Conservation (phyloP, 805 yeast species). For the Kuraishia molischiana region DNA sequence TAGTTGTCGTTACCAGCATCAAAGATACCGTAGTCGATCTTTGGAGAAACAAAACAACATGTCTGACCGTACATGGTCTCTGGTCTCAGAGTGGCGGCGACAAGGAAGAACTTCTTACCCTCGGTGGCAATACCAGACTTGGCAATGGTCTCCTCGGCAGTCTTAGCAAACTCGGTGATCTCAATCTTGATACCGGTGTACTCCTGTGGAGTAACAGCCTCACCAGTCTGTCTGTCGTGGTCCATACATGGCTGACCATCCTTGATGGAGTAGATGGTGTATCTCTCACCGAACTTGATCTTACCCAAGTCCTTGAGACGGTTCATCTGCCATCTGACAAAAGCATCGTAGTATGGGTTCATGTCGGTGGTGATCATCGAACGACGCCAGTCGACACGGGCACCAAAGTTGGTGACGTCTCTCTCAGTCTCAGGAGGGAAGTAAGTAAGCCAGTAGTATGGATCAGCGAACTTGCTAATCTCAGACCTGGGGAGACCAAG, state of each 20-base stretch:
- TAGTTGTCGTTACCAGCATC: conserved; percentile 70
- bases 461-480: conserved; percentile 80
- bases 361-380: conserved; percentile 91
- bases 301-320: conserved; percentile 76
- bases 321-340: conserved; percentile 94
- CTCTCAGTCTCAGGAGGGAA: conserved; percentile 86
- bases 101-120: conserved; percentile 63
- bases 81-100: conserved; percentile 97
- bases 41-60: conserved; percentile 95
- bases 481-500: conserved; percentile 81
- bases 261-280: conserved; percentile 93
- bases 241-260: conserved; percentile 99
- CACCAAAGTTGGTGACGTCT: conserved; percentile 77
- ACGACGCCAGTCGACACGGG: conserved; percentile 97
- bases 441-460: conserved; percentile 80
- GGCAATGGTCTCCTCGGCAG: conserved; percentile 44
- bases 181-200: conserved; percentile 87
- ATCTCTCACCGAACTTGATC: conserved; percentile 96
- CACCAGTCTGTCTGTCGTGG: conserved; percentile 96
- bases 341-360: conserved; percentile 91
- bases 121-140: conserved; percentile 34
- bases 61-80: conserved; percentile 99
- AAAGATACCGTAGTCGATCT: conserved; percentile 84
- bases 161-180: conserved; percentile 47
- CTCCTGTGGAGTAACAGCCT: conserved; percentile 95